These are phyloP conservation scores for Colletotrichum endophyticum DNA, from an alignment of 2,329 filamentous ascomycete genomes.

Conservation along the genomic window DNA sequence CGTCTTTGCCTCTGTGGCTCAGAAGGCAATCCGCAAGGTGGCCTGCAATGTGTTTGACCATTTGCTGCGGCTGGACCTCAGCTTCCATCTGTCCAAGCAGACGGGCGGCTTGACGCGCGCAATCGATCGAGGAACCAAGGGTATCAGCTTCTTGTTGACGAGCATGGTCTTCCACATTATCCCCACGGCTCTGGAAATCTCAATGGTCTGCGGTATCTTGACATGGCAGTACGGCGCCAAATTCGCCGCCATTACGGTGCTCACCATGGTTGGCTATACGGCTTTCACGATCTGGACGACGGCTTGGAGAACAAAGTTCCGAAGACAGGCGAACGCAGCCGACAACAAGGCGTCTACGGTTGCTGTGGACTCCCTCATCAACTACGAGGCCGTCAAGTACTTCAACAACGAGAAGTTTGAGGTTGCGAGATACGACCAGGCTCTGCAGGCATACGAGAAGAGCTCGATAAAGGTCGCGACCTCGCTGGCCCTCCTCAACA, in stretches of 20 bases:
- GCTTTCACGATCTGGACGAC: slow-evolving; percentile 98
- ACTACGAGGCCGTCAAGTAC: slow-evolving; percentile 99
- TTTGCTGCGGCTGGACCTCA: slow-evolving; percentile 84
- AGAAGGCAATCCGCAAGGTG: slow-evolving; percentile 92
- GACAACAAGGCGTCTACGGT: slow-evolving; percentile 96
- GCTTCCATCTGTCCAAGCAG: slow-evolving; percentile 92
- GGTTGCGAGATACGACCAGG: slow-evolving; percentile 86
- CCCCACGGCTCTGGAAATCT: slow-evolving; percentile 91
- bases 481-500: slow-evolving; percentile 90
- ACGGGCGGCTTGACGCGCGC: slow-evolving; percentile 93
- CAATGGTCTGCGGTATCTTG: slow-evolving; percentile 93
- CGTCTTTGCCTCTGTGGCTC: slow-evolving; percentile 94
- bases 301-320: slow-evolving; percentile 95
- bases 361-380: slow-evolving; percentile 95
- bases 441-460: slow-evolving; percentile 84
- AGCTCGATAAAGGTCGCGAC: slow-evolving; percentile 97
- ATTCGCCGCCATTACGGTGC: slow-evolving; percentile 88
- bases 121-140: slow-evolving; percentile 96
- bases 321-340: slow-evolving; percentile 92
- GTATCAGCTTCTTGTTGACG: slow-evolving; percentile 94
- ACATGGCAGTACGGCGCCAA: slow-evolving; percentile 94
- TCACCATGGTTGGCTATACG: slow-evolving; percentile 92
- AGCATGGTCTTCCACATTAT: slow-evolving; percentile 99
- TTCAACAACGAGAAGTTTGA: slow-evolving; percentile 99
- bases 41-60: slow-evolving; percentile 94